phyloP scores from a whole-genome alignment of 202 grass and related monocot species.

The Setaria viridis region DNA sequence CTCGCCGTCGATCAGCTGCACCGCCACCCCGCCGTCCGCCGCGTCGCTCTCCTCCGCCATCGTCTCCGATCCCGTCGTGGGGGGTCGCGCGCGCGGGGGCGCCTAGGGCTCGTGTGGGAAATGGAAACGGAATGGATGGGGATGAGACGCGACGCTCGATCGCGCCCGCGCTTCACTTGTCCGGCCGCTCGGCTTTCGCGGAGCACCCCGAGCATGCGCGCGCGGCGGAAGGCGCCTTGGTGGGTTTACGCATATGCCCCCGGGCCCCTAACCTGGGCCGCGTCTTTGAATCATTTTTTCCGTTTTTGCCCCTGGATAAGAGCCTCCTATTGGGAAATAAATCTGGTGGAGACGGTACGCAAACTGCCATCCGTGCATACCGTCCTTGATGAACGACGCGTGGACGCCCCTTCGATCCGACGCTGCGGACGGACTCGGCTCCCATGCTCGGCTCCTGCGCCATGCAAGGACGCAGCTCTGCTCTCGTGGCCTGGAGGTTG shows the following conservation, averaged over 20 bases:
- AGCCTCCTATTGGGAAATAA: background rate
- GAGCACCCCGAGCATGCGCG: slow-evolving; percentile 16
- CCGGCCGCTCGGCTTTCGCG: slow-evolving; percentile 39
- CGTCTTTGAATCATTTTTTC: background rate
- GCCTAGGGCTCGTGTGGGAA: background rate
- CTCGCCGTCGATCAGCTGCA: slow-evolving; percentile 85
- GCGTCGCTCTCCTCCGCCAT: slow-evolving; percentile 39
- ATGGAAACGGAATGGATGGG: slow-evolving; percentile 10
- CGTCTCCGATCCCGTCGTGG: background rate
- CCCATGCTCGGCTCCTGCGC: too few species aligned
- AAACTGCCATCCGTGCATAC: too few species aligned
- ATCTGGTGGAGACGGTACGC: too few species aligned
- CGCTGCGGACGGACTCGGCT: too few species aligned
- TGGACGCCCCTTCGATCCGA: too few species aligned
- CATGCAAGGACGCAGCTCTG: too few species aligned
- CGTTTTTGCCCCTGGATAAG: background rate
- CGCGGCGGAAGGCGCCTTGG: background rate
- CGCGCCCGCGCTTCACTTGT: slow-evolving; percentile 41
- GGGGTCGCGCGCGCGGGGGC: background rate
- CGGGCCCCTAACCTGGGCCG: background rate
- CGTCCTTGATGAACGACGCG: too few species aligned
- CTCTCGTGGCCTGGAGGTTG: too few species aligned
- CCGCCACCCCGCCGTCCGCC: slow-evolving; percentile 46
- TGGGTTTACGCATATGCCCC: slow-evolving; percentile 40
- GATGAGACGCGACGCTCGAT: slow-evolving; percentile 7